These are phyloP conservation scores for Trebouxia sp. DNA, from an alignment of 139 green algal genomes.

Conservation along the genomic window DNA sequence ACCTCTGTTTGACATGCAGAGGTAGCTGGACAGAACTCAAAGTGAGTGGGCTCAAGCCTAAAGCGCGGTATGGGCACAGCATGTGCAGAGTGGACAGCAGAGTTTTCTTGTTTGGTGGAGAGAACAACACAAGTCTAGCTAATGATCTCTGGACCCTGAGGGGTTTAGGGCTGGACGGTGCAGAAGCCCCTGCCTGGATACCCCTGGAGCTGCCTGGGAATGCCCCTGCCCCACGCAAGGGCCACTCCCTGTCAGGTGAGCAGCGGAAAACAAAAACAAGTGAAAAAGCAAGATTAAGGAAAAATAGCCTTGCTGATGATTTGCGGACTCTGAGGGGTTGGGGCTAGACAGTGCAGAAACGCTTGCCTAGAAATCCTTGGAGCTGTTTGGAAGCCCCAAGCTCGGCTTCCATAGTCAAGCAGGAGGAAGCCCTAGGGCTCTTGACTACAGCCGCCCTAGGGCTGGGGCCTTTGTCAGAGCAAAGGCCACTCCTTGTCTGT, in stretches of 20 bases:
- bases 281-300: too few species aligned
- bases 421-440: too few species aligned
- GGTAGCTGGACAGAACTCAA: conserved; percentile 57
- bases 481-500: too few species aligned
- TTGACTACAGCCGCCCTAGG: too few species aligned
- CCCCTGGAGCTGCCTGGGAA: conserved; percentile 55
- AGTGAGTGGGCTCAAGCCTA: conserved; percentile 37
- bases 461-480: too few species aligned
- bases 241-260: conserved; percentile 53
- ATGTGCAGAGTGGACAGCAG: conserved; percentile 40
- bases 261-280: too few species aligned
- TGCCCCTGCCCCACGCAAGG: conserved; percentile 51
- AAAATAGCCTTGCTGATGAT: too few species aligned
- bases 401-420: too few species aligned
- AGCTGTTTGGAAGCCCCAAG: too few species aligned
- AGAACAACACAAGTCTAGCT: conserved; percentile 47
- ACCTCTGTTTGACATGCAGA: conserved; percentile 39
- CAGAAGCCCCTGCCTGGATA: conserved; percentile 51
- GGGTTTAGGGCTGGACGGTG: conserved; percentile 21
- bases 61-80: conserved; percentile 56
- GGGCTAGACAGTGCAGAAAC: too few species aligned
- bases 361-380: too few species aligned
- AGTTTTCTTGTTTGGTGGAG: conserved; percentile 74
- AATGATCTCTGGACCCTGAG: conserved; percentile 70
- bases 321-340: too few species aligned